Base-by-base conservation (phyloP, 352 stramenopile species). In the Phytophthora niederhauseri region DNA sequence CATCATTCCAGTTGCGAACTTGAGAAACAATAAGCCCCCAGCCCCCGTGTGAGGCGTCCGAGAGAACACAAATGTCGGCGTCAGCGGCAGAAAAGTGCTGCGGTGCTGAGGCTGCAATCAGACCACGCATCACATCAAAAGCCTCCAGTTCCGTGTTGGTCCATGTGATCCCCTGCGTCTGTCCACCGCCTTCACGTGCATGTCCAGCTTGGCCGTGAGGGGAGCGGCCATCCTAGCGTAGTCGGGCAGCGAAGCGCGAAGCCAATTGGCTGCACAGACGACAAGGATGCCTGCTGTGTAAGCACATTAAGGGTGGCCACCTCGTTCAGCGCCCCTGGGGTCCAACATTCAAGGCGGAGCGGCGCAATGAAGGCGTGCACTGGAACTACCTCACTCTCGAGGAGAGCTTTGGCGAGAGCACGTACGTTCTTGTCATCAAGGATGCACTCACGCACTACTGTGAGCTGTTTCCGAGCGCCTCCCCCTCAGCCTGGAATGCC, bases 361-460 rank as follows among this genome's bases (percentile, higher is more conserved):
- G 60, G n/a, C 64, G 65, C 17, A 73, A 77, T 56, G 65, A 71
- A 46, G 62, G 53, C 8, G 17, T 77, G 9, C 60, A 69, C 31
- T 56, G 50, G 31, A 56, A 74, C 26, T 74, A 63, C 30, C 56
- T 77, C 4, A 70, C 30, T n/a, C 34, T 78, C 8, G 57, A 51
- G 1, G 50, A 64, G 15, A 68, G 54, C 7, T 77, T 70, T 30
- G 66, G 61, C n/a, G 41, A 49, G 0, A 54, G 22, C n/a, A 15
- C 53, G 26, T 72, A 72, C 43, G 38, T 78, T 4, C 36, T 78
- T 7, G 71, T 78, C 1, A 26, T 78, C 3, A 75, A 75, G 50
- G 62, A 75, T 48, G 63, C 57, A 7, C 36, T 78, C 2, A 64
- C 63, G 3, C 72, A 78, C 36, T 75, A 72, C 19, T 78, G 61